Percentiles rank a stretch among this genome's conserved stretches.
Evolutionary conservation across 306 rosid genomes (phyloP).

Genomic region (Prunus mume): DNA sequence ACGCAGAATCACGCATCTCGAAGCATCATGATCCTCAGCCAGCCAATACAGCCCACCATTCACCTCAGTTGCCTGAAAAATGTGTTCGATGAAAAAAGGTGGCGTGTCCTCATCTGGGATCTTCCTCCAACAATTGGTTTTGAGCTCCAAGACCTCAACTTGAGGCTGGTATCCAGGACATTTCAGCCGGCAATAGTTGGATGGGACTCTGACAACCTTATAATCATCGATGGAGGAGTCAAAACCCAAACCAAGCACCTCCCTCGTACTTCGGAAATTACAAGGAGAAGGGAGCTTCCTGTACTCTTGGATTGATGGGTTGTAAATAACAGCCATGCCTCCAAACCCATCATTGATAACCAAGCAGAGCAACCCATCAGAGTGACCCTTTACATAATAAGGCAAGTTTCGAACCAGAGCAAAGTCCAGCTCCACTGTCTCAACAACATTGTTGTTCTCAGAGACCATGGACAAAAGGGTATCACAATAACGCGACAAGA

Average conservation of each 20-base stretch:
- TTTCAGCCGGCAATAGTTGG: conserved; percentile 31
- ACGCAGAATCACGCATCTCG: conserved; percentile 19
- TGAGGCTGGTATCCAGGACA: conserved; percentile 13
- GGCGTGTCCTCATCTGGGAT: conserved; percentile 33
- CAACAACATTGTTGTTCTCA: conserved; percentile 5
- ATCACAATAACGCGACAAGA: conserved; percentile 40
- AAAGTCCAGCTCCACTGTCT: conserved; percentile 20
- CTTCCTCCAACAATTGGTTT: conserved; percentile 29
- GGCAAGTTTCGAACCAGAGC: conserved; percentile 16
- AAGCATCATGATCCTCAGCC: conserved; percentile 8
- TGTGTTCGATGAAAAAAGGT: conserved; percentile 33
- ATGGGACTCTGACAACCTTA: conserved; percentile 37
- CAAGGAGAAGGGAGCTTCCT: conserved; percentile 29
- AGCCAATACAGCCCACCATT: conserved; percentile 39
- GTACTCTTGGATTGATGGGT: conserved; percentile 34
- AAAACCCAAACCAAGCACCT: conserved; percentile 34
- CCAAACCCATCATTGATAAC: conserved; percentile 36
- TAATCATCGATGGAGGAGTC: conserved; percentile 20
- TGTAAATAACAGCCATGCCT: conserved; percentile 36
- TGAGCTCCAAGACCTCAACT: conserved; percentile 24
- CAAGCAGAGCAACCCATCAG: conserved; percentile 39
- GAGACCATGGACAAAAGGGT: conserved; percentile 29
- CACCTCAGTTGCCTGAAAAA: conserved; percentile 31
- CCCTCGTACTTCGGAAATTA: conserved; percentile 29
- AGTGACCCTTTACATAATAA: conserved; percentile 47